Conservation (phyloP, 495 filamentous ascomycete genomes). For the Aspergillus campestris region DNA sequence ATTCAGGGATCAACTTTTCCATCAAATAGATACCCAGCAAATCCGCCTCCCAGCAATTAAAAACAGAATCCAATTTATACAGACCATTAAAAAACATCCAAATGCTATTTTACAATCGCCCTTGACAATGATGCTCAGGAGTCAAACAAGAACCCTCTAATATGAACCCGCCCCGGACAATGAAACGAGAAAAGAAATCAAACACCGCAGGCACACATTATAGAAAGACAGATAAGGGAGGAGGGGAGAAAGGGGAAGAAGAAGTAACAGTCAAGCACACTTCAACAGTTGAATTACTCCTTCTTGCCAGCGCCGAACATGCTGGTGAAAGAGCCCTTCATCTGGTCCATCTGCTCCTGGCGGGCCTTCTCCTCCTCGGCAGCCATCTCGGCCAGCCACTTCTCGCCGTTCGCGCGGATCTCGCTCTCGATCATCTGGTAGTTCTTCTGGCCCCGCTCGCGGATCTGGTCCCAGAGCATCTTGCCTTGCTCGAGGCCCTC, state of each 20-base stretch:
- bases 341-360: conserved; percentile 84
- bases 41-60: conserved; percentile 2
- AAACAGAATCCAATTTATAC: conserved; percentile 29
- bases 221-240: conserved; percentile 6
- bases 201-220: conserved; percentile 9
- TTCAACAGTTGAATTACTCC: conserved; percentile 13
- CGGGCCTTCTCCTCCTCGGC: conserved; percentile 74
- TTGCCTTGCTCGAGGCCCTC: conserved; percentile 80
- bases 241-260: neutral
- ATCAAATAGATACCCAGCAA: too few relatives aligned
- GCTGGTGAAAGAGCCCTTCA: conserved; percentile 56
- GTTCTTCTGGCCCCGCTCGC: conserved; percentile 81
- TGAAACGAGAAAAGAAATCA: conserved; percentile 3
- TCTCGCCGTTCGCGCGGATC: conserved; percentile 84
- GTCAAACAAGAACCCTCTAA: conserved; percentile 13
- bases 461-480: conserved; percentile 88
- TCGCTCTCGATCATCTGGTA: conserved; percentile 83
- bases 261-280: neutral
- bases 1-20: too few relatives aligned
- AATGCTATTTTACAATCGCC: conserved; percentile 39
- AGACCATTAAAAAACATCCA: conserved; percentile 22
- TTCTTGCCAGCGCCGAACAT: conserved; percentile 41
- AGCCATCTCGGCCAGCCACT: conserved; percentile 89
- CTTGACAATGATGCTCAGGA: conserved; percentile 9
- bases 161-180: conserved; percentile 5